A percentile compares a stretch with the other conserved stretches of the same genome.
These are phyloP conservation scores for Magnusiomyces paraingens DNA, from an alignment of 1,139 yeast genomes.

Conservation along the genomic window DNA sequence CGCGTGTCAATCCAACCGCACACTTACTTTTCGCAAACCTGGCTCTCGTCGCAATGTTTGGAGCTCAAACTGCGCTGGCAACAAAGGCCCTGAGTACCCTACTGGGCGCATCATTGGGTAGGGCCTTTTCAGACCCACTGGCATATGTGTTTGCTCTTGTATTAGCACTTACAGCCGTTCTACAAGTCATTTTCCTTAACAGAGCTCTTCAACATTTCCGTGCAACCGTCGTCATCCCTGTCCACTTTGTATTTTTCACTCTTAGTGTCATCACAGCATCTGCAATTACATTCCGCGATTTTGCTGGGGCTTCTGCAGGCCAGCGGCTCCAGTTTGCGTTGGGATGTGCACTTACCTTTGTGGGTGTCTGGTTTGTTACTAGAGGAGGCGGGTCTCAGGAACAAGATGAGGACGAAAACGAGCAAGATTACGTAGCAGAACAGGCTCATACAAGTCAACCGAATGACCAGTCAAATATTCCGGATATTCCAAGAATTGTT, in stretches of 20 bases:
- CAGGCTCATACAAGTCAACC: too few species aligned
- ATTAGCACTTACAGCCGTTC: constrained; percentile 33
- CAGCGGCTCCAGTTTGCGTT: constrained; percentile 27
- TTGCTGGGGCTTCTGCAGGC: constrained; percentile 26
- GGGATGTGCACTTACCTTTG: constrained; percentile 36
- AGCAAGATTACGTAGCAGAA: constrained; percentile 10
- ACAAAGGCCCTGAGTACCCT: constrained; percentile 38
- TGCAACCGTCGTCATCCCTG: constrained; percentile 42
- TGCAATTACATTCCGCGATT: constrained; percentile 37
- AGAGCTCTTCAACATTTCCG: constrained; percentile 36
- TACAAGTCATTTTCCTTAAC: constrained; percentile 37
- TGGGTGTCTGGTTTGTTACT: constrained; percentile 39
- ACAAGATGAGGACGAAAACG: neutral
- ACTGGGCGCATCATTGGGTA: constrained; percentile 29
- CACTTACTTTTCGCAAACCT: constrained; percentile 25
- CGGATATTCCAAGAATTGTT: too few species aligned
- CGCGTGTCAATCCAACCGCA: neutral
- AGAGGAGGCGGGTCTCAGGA: constrained; percentile 5
- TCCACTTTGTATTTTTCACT: constrained; percentile 42
- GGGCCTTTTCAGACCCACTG: constrained; percentile 27
- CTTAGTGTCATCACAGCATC: constrained; percentile 38
- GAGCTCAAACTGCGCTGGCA: constrained; percentile 40
- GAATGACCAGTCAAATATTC: too few species aligned
- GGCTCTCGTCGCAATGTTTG: constrained; percentile 38
- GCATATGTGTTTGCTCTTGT: constrained; percentile 31